These are phyloP conservation scores for Russula vinacea DNA, from an alignment of 768 basidiomycete species.

Conservation along the genomic window DNA sequence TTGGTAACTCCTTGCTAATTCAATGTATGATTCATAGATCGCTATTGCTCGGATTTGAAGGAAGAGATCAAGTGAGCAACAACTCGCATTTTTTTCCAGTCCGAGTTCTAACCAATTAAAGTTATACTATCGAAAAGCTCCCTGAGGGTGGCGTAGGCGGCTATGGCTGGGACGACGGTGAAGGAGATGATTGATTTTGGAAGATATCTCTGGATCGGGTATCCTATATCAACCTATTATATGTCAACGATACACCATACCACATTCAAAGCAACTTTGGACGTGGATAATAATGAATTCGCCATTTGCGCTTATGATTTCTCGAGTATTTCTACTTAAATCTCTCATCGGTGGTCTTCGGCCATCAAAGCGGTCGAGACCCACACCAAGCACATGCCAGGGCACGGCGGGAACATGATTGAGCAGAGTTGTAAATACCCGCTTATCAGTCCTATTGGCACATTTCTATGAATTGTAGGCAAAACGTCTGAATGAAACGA, in stretches of 20 bases:
- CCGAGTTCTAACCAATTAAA: slow-evolving; percentile 33
- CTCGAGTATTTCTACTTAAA: slow-evolving; percentile 43
- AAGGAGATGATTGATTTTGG: slow-evolving; percentile 69
- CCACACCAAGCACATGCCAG: slow-evolving; percentile 61
- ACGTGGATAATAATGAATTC: not conserved
- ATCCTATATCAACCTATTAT: not conserved
- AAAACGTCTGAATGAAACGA: slow-evolving; percentile 28
- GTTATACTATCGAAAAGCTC: slow-evolving; percentile 66
- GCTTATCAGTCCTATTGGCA: slow-evolving; percentile 62
- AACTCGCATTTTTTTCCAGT: slow-evolving; percentile 11
- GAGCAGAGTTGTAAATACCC: slow-evolving; percentile 54
- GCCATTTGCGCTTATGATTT: slow-evolving; percentile 52
- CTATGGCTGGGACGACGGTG: slow-evolving; percentile 73
- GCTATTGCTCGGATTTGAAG: slow-evolving; percentile 80
- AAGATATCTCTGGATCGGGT: not conserved
- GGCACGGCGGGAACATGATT: too few species aligned
- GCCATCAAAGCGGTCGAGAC: slow-evolving; percentile 50
- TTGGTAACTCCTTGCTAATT: not conserved
- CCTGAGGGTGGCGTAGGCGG: slow-evolving; percentile 73
- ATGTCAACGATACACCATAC: not conserved
- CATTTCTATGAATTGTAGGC: not conserved
- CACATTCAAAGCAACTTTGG: not conserved
- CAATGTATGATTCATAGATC: slow-evolving; percentile 48
- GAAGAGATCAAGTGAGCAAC: slow-evolving; percentile 74
- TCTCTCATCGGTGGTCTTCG: slow-evolving; percentile 31